Conservation (phyloP, 2,329 filamentous ascomycete genomes). For the Lecanicillium sp. region DNA sequence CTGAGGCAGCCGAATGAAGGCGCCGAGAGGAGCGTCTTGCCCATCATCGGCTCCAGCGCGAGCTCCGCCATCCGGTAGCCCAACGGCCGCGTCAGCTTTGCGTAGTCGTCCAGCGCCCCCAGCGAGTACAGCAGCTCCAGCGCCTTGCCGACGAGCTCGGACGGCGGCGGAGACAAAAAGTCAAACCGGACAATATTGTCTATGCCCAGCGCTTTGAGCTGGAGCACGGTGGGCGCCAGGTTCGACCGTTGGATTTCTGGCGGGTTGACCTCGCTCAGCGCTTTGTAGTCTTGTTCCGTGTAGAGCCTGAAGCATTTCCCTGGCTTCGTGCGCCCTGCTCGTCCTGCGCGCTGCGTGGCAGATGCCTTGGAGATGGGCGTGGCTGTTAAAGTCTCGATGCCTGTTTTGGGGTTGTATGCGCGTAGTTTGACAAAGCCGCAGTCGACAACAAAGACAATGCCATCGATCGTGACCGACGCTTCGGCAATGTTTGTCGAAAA, state of each 20-base stretch:
- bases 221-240: conserved; percentile 77
- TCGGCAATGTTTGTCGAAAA: conserved; percentile 95
- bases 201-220: conserved; percentile 90
- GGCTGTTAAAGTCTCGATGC: conserved; percentile 80
- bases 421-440: conserved; percentile 85
- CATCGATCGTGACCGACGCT: conserved; percentile 89
- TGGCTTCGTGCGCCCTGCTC: conserved; percentile 79
- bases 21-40: conserved; percentile 74
- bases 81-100: conserved; percentile 82
- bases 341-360: conserved; percentile 82
- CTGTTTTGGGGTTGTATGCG: conserved; percentile 74
- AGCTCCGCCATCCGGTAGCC: conserved; percentile 89
- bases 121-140: conserved; percentile 82
- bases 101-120: conserved; percentile 81
- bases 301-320: conserved; percentile 95
- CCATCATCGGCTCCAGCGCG: conserved; percentile 92
- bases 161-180: conserved; percentile 78
- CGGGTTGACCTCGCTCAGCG: conserved; percentile 62
- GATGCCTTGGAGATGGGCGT: conserved; percentile 84
- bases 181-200: conserved; percentile 90
- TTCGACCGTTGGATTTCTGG: conserved; percentile 93
- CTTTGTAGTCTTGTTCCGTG: conserved; percentile 63
- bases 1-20: conserved; percentile 68
- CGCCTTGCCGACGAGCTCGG: conserved; percentile 76
- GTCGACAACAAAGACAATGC: conserved; percentile 86